Evolutionary conservation across 2,329 filamentous ascomycete species (phyloP), one percentile per base, ranked within the genome.

Genomic region (Verticillium zaregamsianum): DNA sequence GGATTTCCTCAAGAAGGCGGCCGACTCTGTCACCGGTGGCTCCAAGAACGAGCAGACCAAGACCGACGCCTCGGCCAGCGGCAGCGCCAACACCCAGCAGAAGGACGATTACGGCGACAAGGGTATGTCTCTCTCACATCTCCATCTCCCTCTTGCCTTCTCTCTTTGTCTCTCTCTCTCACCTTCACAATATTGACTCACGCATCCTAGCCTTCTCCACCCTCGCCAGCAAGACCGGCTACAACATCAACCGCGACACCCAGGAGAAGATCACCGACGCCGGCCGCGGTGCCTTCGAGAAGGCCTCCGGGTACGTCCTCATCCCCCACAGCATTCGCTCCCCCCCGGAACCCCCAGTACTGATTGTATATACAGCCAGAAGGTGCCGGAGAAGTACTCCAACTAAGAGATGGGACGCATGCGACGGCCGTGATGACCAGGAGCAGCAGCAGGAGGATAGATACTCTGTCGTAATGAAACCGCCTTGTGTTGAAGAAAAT

Each of bases 1-100:
- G 76, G 74, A 78, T 73, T 74, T 76, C 67, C 31, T 77, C 71
- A 77, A 77, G 67, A 73, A 74, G 58, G 72, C 73, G 59, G 67
- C 68, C 58, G 45, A 49, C n/a, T 49, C 45, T n/a, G 20, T 49
- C 20, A 57, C 64, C 40, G 61, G 63, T 55, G 58, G 39, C 39
- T n/a, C 17, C 39, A 45, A 45, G 17, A 45, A 45, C 39, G 8
- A 45, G 17, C 15, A 45, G 17, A 49, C n/a, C 40, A 49, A 49
- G n/a, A 49, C 33, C 33, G 8, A 35, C 33, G 33, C 33, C 33
- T 9, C 9, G 9, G n/a, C 40, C 35, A 32, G 56, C 32, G 55
- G 59, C 49, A 58, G 59, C 59, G 28, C 28, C 28, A 28, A 49
- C 40, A 37, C 37, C 54, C 52, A 49, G 45, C 45, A 23, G 17